A percentile compares a stretch with the other conserved stretches of the same genome.
Conservation (phyloP, 208 protist genomes). For the Acanthamoeba triangularis region DNA sequence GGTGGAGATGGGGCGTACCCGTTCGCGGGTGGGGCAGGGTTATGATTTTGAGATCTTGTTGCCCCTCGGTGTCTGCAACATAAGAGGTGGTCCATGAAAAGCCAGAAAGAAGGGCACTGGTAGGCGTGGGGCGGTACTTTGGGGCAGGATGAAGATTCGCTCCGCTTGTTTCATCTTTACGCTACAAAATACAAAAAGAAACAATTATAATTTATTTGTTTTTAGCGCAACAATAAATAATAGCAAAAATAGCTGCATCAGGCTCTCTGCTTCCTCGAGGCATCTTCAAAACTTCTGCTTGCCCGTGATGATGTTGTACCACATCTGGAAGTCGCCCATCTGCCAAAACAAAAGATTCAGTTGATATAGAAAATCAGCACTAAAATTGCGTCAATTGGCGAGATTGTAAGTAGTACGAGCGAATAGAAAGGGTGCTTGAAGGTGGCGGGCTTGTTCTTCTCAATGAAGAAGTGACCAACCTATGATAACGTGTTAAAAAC, state of each 20-base stretch:
- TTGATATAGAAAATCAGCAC: not conserved
- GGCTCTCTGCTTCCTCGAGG: not conserved
- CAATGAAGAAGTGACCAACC: constrained; percentile 85
- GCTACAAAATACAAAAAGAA: not conserved
- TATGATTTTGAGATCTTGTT: constrained; percentile 8
- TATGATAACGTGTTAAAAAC: not conserved
- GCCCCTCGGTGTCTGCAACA: not conserved
- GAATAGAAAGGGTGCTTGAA: constrained; percentile 84
- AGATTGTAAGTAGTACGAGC: not conserved
- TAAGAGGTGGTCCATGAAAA: not conserved
- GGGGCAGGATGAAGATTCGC: constrained; percentile 14
- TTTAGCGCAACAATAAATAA: not conserved
- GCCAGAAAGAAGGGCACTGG: not conserved
- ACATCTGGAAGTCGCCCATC: constrained; percentile 71
- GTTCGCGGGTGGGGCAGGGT: constrained; percentile 40
- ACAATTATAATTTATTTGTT: not conserved
- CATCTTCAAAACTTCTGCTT: constrained; percentile 78
- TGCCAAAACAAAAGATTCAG: not conserved
- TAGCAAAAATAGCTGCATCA: too few species aligned
- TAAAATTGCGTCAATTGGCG: not conserved
- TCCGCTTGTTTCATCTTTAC: constrained; percentile 32
- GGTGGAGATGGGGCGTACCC: not conserved
- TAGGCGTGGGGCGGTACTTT: not conserved
- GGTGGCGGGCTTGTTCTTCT: constrained; percentile 86
- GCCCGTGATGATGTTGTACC: constrained; percentile 68